These are phyloP conservation scores for Geranium rotundifolium DNA, from an alignment of 345 rosid genomes.

Conservation along the genomic window DNA sequence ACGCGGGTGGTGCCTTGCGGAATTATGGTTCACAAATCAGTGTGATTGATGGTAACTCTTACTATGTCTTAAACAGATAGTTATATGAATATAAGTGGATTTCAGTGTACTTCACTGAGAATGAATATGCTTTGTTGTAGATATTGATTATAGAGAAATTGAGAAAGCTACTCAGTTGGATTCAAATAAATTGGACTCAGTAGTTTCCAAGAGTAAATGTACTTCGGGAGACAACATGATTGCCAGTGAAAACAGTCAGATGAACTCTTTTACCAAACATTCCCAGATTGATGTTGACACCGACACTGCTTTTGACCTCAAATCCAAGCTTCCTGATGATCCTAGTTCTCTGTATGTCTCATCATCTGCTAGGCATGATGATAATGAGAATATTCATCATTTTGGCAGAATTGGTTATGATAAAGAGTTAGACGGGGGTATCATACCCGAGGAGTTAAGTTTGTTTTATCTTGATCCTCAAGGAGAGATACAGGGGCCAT, in stretches of 20 bases:
- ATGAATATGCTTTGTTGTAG: not conserved
- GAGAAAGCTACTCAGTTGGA: not conserved
- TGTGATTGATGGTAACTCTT: slow-evolving; percentile 18
- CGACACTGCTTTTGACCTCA: slow-evolving; percentile 18
- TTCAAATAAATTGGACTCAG: no score
- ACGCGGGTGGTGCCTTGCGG: slow-evolving; percentile 10
- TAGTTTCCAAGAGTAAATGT: no score
- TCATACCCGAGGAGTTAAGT: slow-evolving; percentile 45
- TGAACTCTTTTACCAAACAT: no score
- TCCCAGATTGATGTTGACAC: not conserved
- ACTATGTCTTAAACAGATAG: not conserved
- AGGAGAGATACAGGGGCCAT: slow-evolving; percentile 78
- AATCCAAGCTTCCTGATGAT: slow-evolving; percentile 33
- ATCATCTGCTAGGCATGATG: slow-evolving; percentile 21
- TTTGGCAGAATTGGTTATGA: slow-evolving; percentile 10
- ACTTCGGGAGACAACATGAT: no score
- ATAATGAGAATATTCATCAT: slow-evolving; percentile 10
- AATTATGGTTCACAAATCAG: slow-evolving; percentile 9
- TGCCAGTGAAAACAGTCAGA: no score
- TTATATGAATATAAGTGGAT: not conserved
- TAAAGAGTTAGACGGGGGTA: slow-evolving; percentile 17
- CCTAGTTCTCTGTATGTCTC: slow-evolving; percentile 31
- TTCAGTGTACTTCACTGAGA: not conserved
- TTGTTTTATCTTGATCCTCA: slow-evolving; percentile 83
- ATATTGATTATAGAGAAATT: not conserved